These are phyloP conservation scores for Punica granatum DNA, from an alignment of 345 rosid genomes.

Conservation along the genomic window DNA sequence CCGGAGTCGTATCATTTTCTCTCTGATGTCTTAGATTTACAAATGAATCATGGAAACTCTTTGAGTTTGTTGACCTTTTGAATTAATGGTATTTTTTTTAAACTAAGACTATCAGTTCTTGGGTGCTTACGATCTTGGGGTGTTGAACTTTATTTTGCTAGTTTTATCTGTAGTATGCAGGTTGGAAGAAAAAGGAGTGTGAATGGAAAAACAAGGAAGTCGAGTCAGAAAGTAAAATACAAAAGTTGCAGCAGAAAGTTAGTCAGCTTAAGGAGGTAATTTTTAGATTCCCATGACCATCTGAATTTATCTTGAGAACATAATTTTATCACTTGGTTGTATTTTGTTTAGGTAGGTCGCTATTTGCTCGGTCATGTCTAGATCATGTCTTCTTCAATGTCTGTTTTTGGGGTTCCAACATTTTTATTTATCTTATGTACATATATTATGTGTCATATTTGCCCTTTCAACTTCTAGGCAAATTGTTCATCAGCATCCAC, in stretches of 20 bases:
- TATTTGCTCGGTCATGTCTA: neutral
- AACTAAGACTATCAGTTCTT: neutral
- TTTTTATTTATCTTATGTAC: too few species aligned
- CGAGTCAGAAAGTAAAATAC: conserved; percentile 14
- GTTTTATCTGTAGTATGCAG: conserved; percentile 26
- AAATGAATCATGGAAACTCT: neutral
- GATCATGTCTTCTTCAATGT: neutral
- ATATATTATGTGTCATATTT: too few species aligned
- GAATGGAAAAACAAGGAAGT: conserved; percentile 48
- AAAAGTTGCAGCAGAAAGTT: conserved; percentile 25
- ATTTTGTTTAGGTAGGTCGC: too few species aligned
- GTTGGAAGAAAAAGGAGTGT: conserved; percentile 37
- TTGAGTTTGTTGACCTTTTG: neutral
- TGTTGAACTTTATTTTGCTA: conserved; percentile 4
- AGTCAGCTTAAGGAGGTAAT: conserved; percentile 41
- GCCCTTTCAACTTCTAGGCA: too few species aligned
- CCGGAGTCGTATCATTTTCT: too few species aligned
- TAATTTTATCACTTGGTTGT: neutral
- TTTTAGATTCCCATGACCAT: conserved; percentile 2
- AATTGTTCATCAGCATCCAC: too few species aligned
- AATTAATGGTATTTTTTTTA: neutral
- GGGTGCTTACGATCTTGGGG: neutral
- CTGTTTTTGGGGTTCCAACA: too few species aligned
- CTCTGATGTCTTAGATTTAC: neutral
- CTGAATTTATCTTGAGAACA: neutral